Evolutionary conservation across 345 rosid species (phyloP), one percentile per base, ranked within the genome.

Genomic region (Corymbia maculata): DNA sequence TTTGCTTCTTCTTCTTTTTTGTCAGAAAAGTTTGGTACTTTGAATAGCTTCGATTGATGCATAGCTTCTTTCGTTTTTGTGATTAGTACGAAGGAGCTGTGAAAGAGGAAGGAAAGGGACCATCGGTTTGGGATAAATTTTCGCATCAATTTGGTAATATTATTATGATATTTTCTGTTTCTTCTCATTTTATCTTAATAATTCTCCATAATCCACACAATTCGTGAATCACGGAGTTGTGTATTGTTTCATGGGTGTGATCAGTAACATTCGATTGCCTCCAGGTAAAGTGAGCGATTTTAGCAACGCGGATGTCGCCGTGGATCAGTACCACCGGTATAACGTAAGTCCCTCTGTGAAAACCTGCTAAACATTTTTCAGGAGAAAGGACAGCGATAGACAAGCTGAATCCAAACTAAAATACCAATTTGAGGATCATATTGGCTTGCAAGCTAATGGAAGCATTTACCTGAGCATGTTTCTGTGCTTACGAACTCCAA

Each of bases 51-150:
- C 19, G 8, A 75, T 36, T 75, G 82, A 75, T 6, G 26, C 22
- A 9, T 6, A 75, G 4, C 24, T 52, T 44, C 47, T n/a, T 68
- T 85, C 42, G n/a, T 52, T 11, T 1, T 64, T 88, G 89, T 87
- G 91, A 32, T 44, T 16, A 97, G 99, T 91, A 93, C 44, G 99
- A 97, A 89, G 99, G 99, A 90, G 99, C 99, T 26, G 99, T 97
- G 89, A 94, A 95, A 89, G 97, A 88, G 89, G 98, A 91, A 9
- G 99, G 99, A 36, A 95, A 99, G 90, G 98, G 98, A n/a, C 93
- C 93, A 2, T 93, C 98, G 36, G 88, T 97, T 86, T 97, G 99
- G 99, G 99, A 96, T 92, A 91, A 89, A n/a, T 97, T 94, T 86
- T 94, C 99, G 36, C 99, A 97, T 90, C 80, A 94, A 87, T 92